phyloP scores from a whole-genome alignment of 2,329 filamentous ascomycete species.

The Tolypocladium inflatum region DNA sequence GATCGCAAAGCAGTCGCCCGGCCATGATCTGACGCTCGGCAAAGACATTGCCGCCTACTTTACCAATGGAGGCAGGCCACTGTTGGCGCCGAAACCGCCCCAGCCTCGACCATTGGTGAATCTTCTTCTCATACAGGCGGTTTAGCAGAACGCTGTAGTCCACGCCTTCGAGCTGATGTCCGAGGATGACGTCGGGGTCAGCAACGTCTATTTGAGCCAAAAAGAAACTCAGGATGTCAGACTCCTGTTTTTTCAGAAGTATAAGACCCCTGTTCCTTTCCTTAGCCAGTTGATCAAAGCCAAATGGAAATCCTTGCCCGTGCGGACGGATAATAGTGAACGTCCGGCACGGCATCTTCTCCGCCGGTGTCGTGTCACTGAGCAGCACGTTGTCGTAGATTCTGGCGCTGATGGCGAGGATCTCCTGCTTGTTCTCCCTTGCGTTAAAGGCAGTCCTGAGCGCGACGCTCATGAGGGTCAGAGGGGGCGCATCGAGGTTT shows the following conservation, averaged over 20 bases:
- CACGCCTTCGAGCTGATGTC: slow-evolving; percentile 93
- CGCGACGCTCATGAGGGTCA: slow-evolving; percentile 93
- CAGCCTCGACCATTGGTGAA: slow-evolving; percentile 88
- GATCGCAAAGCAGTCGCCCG: slow-evolving; percentile 83
- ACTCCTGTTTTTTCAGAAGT: slow-evolving; percentile 74
- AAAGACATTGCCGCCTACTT: slow-evolving; percentile 82
- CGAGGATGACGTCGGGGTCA: slow-evolving; percentile 89
- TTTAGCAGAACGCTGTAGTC: slow-evolving; percentile 88
- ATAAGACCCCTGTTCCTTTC: slow-evolving; percentile 67
- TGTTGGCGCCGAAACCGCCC: slow-evolving; percentile 73
- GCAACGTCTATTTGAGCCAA: slow-evolving; percentile 78
- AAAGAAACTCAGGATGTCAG: slow-evolving; percentile 79
- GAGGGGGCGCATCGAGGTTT: slow-evolving; percentile 69
- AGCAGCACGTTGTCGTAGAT: slow-evolving; percentile 87
- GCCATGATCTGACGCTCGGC: slow-evolving; percentile 84
- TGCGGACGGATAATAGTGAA: slow-evolving; percentile 87
- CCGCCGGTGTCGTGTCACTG: slow-evolving; percentile 77
- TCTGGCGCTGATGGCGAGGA: slow-evolving; percentile 81
- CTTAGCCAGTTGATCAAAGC: slow-evolving; percentile 70
- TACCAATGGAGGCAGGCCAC: slow-evolving; percentile 83
- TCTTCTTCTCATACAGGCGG: slow-evolving; percentile 81
- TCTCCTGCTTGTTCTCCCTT: slow-evolving; percentile 93
- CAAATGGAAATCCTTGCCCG: slow-evolving; percentile 66
- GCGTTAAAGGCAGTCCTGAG: slow-evolving; percentile 82
- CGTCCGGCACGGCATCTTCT: slow-evolving; percentile 79